Base-by-base conservation (phyloP, 2,329 filamentous ascomycete genomes). In the Penicillium polonicum region DNA sequence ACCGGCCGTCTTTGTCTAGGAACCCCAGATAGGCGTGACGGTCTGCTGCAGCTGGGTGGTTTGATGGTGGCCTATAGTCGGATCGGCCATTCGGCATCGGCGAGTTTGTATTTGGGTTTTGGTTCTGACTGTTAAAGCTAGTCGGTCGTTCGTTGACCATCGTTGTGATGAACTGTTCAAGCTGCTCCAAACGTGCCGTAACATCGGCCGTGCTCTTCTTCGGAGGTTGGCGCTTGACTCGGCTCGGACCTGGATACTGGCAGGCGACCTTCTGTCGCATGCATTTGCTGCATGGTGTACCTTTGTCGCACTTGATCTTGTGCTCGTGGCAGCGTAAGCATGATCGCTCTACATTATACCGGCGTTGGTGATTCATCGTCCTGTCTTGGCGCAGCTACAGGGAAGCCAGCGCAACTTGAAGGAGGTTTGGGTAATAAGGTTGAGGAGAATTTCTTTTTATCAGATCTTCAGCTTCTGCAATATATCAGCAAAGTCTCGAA, bases 291-390 rank as follows among this genome's bases (percentile, higher is more conserved):
- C 69, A 71, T 43, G 69, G 69, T 5, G 49, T 27, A 5, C 36
- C 50, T 41, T 62, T 69, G 53, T 71, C 65, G 44, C 69, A 71
- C 10, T 63, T 61, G 31, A 71, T 65, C 41, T 71, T 71, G 39
- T 69, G 65, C 46, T 67, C 63, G 33, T 71, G 69, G 55, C 69
- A 71, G 35, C 68, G 65, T 29, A 71, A 49, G 45, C 69, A 71
- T 31, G 69, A 71, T 23, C 68, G 66, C 36, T 67, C 64, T 23
- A 69, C 67, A 29, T 68, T 67, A 42, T 69, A 69, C 7, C 67
- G 66, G 5, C 67, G 60, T 23, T 57, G 48, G 10, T 53, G 23
- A 2, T 60, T 46, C 60, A 63, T 63, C n/a, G 35, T 19, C 6
- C 17, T 49, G 19, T 42, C 5, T n/a, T 29, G 2, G 15, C 15